A percentile compares a stretch with the other conserved stretches of the same genome.
phyloP scores from a whole-genome alignment of 345 rosid genomes.

The Litchi chinensis region DNA sequence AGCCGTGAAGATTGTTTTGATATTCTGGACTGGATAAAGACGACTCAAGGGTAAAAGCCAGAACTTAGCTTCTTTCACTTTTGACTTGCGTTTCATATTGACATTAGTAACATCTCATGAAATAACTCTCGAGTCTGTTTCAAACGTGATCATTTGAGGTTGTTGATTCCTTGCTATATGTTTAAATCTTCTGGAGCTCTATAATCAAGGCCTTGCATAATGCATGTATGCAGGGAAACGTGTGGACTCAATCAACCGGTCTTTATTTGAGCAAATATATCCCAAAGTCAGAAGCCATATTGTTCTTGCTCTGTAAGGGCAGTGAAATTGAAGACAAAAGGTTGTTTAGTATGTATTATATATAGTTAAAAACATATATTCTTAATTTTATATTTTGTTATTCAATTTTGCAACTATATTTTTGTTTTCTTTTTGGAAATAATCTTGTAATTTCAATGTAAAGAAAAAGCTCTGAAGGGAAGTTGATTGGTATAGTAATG shows the following conservation, averaged over 20 bases:
- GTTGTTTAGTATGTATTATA: not conserved
- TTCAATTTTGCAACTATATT: not conserved
- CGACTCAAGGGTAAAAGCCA: constrained; percentile 28
- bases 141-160: not conserved
- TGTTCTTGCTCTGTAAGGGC: not conserved
- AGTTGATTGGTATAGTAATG: not conserved
- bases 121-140: not conserved
- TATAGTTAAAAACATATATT: not conserved
- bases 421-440: not conserved
- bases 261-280: not conserved
- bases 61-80: not conserved
- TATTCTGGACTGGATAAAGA: constrained; percentile 63
- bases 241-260: not conserved
- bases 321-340: not conserved
- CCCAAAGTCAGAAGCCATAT: not conserved
- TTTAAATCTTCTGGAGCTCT: not conserved
- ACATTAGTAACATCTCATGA: not conserved
- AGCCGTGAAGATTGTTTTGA: constrained; percentile 64
- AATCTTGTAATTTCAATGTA: not conserved
- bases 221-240: constrained; percentile 11
- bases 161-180: not conserved
- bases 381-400: not conserved
- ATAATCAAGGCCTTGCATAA: not conserved
- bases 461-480: not conserved
- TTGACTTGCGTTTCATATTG: constrained; percentile 4